Evolutionary conservation across 2,329 filamentous ascomycete genomes (phyloP), one percentile per base, ranked within the genome.

Genomic region (Xylaria arbuscula): DNA sequence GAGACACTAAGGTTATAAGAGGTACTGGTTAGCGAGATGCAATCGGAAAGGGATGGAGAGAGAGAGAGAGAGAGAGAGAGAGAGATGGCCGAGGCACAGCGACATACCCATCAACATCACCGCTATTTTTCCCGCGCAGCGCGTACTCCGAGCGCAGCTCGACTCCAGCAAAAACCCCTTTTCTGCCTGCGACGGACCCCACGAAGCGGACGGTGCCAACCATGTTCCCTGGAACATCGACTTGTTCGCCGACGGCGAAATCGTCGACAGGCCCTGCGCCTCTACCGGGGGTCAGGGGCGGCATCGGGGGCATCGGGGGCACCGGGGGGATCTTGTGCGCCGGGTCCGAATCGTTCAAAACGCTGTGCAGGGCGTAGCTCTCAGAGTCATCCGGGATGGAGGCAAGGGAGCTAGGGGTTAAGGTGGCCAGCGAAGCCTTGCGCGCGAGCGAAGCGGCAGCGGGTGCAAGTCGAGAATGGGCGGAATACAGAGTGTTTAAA

Each of bases 141-240:
- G 94, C 92, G 83, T 91, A 97, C 73, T 97, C 92, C 62, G 88
- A 84, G 75, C 91, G 89, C 71, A 99, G 85, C 81, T 99, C 96
- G 42, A 99, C 93, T 54, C 96, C 96, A 38, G 93, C 94, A 84
- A 99, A 99, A 22, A 88, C 88, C 59, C 96, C 96, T 74, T 92
- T 93, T 84, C 97, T 98, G 71, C 94, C 94, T 74, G 90, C 88
- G 48, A 99, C 95, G 47, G 85, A 85, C 53, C 96, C 96, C 70
- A 98, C 85, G 78, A 97, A 99, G 78, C 92, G 95, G 73, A 98
- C 90, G 1, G 89, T 92, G 57, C 96, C 96, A 73, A 91, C 85
- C 94, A 99, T 97, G 79, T 91, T 93, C 50, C 96, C 96, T 1
- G 95, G 94, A 55, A 98, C 95, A 74, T 98, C 94, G 70, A 98